Evolutionary conservation across 306 rosid genomes (phyloP), one percentile per base, ranked within the genome.

Genomic region (Bauhinia variegata): DNA sequence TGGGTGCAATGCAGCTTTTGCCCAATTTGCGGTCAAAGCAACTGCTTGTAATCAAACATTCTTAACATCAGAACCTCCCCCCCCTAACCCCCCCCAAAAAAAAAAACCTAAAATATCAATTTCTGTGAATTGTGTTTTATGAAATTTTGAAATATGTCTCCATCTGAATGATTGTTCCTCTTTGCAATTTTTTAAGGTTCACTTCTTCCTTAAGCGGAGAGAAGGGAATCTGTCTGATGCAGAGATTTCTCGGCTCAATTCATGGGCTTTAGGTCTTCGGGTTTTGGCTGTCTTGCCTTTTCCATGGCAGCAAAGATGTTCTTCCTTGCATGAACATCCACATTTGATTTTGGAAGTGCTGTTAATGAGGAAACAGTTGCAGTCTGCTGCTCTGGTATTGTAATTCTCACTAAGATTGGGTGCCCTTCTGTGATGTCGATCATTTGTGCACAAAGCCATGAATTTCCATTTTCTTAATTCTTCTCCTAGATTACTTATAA

Each of bases 181-280:
- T 70, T 34, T 65, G 50, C 10, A 41, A 44, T 74, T 39, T 80
- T 74, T 78, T 52, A 82, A 92, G 98, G 98, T 92, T 76, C 98
- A 92, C 73, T 92, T 92, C 84, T 92, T 92, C 83, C 84, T 92
- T 48, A 89, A 92, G 87, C 96, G 96, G 63, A 87, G 96, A 79
- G 98, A 87, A 84, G 96, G 98, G 55, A 89, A 92, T 84, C 87
- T 92, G 57, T 86, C 96, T 4, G 89, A 87, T 34, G 74, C 53
- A 68, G 98, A 92, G 91, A 81, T 92, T 78, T 89, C 91, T 39
- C 82, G 98, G 73, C 96, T 92, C 62, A 92, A 89, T 78, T 87
- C 96, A 33, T 92, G 98, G 98, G 98, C 98, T 63, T 83, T 92
- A 74, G 98, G 98, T 70, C 96, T 92, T 72, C 96, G 98, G 71